phyloP scores from a whole-genome alignment of 768 basidiomycete genomes.

The Lactarius hatsudake region DNA sequence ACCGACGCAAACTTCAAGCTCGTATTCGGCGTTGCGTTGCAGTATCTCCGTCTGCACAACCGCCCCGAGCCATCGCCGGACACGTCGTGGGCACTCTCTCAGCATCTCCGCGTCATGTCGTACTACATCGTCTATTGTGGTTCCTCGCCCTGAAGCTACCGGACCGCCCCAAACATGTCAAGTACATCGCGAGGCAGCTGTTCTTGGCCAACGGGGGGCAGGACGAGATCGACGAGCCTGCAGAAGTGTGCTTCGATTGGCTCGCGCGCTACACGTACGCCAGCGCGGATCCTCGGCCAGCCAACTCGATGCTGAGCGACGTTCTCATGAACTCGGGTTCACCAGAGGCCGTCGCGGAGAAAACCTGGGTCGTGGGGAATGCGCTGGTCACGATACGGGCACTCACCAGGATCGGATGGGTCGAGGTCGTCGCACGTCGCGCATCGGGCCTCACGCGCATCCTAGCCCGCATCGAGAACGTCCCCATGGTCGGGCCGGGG shows the following conservation, averaged over 20 bases:
- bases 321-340: conserved; percentile 63
- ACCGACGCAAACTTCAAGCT: conserved; percentile 88
- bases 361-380: conserved; percentile 85
- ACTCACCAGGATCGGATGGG: conserved; percentile 76
- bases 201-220: conserved; percentile 80
- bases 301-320: conserved; percentile 73
- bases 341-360: conserved; percentile 51
- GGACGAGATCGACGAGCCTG: conserved; percentile 75
- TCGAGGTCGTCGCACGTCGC: conserved; percentile 78
- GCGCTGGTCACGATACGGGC: conserved; percentile 80
- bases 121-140: conserved; percentile 94
- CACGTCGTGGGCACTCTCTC: conserved; percentile 82
- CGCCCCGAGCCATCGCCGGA: conserved; percentile 53
- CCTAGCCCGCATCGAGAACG: conserved; percentile 83
- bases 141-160: conserved; percentile 83
- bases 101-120: conserved; percentile 86
- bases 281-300: conserved; percentile 88
- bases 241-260: conserved; percentile 98
- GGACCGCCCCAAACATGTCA: conserved; percentile 76
- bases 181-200: conserved; percentile 83
- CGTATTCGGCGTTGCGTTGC: conserved; percentile 91
- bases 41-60: conserved; percentile 91
- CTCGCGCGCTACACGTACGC: conserved; percentile 92
- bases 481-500: conserved; percentile 79
- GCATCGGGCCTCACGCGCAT: conserved; percentile 88